Percentiles rank a stretch among this genome's conserved stretches.
These are phyloP conservation scores for Pelargonium myrrhifolium DNA, from an alignment of 441 rosid species.

Conservation along the genomic window DNA sequence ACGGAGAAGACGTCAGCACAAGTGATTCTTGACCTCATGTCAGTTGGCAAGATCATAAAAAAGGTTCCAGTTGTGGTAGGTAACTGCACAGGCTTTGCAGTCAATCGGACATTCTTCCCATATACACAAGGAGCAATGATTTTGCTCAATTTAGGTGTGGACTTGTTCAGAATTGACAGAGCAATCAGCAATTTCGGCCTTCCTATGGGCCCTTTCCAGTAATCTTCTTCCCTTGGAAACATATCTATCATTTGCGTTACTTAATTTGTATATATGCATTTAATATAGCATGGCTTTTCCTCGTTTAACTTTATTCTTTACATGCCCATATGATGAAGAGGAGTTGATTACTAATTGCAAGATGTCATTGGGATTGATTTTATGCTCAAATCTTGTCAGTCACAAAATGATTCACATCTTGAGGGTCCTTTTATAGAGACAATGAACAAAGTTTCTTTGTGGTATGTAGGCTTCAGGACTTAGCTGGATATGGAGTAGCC, in stretches of 20 bases:
- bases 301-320: not conserved
- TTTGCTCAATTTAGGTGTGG: constrained; percentile 73
- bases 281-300: not conserved
- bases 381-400: not conserved
- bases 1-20: constrained; percentile 79
- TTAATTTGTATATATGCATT: constrained; percentile 7
- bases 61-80: constrained; percentile 95
- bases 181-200: constrained; percentile 73
- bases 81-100: constrained; percentile 93
- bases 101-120: constrained; percentile 87
- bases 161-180: constrained; percentile 76
- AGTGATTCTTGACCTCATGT: constrained; percentile 81
- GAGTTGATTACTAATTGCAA: not conserved
- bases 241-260: constrained; percentile 12
- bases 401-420: not conserved
- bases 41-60: constrained; percentile 74
- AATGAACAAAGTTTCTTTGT: constrained; percentile 18
- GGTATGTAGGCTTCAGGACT: constrained; percentile 71
- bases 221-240: constrained; percentile 31
- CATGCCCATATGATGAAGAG: not conserved
- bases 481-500: constrained; percentile 82
- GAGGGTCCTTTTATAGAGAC: not conserved
- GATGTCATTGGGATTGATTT: not conserved
- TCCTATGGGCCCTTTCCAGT: constrained; percentile 94
- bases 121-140: constrained; percentile 67